Evolutionary conservation across 2,329 filamentous ascomycete genomes (phyloP).

Genomic region (Apiospora hydei): DNA sequence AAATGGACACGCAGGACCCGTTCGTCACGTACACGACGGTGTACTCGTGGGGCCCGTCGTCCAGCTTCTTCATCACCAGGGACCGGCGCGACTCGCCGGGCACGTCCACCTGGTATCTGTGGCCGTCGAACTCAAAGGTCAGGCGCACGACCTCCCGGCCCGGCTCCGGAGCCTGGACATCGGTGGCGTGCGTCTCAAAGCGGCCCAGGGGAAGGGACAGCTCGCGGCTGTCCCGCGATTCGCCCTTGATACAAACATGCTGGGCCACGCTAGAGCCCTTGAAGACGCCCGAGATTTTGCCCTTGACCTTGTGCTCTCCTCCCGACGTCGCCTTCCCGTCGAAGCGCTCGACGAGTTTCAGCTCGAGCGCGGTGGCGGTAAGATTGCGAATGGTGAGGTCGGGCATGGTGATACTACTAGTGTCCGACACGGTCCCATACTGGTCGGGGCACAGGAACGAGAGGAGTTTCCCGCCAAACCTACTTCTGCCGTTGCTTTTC

Average conservation of each 20-base stretch:
- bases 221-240: slow-evolving; percentile 67
- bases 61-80: slow-evolving; percentile 65
- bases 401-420: slow-evolving; percentile 47
- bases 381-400: slow-evolving; percentile 82
- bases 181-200: slow-evolving; percentile 70
- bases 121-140: slow-evolving; percentile 71
- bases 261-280: slow-evolving; percentile 47
- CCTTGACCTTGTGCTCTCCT: slow-evolving; percentile 50
- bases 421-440: slow-evolving; percentile 10
- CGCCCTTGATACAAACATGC: slow-evolving; percentile 57
- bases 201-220: slow-evolving; percentile 70
- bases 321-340: slow-evolving; percentile 57
- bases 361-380: slow-evolving; percentile 73
- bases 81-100: slow-evolving; percentile 68
- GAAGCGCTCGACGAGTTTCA: slow-evolving; percentile 78
- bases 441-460: neutral
- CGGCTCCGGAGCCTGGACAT: slow-evolving; percentile 65
- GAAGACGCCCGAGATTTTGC: slow-evolving; percentile 52
- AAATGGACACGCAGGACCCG: slow-evolving; percentile 66
- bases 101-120: slow-evolving; percentile 76
- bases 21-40: slow-evolving; percentile 71
- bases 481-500: slow-evolving; percentile 14
- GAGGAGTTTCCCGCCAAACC: neutral
- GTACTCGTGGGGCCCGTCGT: slow-evolving; percentile 58
- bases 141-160: slow-evolving; percentile 75